Conservation (phyloP, 306 rosid species). For the Cucumis cinereus region DNA sequence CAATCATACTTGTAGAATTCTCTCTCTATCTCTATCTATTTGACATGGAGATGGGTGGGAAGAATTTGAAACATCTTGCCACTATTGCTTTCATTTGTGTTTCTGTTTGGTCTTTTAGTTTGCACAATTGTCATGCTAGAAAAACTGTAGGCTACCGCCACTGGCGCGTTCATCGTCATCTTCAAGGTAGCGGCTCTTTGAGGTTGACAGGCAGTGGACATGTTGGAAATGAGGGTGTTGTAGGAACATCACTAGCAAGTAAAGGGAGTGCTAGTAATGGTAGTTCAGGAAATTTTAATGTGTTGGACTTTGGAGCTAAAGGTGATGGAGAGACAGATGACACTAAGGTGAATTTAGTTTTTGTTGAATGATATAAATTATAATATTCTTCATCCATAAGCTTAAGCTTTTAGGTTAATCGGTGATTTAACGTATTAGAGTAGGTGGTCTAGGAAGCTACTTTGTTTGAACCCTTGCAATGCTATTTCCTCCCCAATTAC, state of each 20-base stretch:
- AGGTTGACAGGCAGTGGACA: not conserved
- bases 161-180: slow-evolving; percentile 9
- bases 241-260: slow-evolving; percentile 25
- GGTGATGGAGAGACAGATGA: slow-evolving; percentile 78
- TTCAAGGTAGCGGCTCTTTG: not conserved
- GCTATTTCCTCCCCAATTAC: too few relatives aligned
- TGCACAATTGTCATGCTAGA: slow-evolving; percentile 75
- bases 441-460: too few relatives aligned
- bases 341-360: slow-evolving; percentile 45
- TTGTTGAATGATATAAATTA: too few relatives aligned
- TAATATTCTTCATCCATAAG: too few relatives aligned
- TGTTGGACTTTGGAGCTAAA: slow-evolving; percentile 81
- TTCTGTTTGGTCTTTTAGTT: slow-evolving; percentile 57
- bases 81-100: slow-evolving; percentile 33
- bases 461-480: too few relatives aligned
- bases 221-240: slow-evolving; percentile 12
- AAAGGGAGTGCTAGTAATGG: slow-evolving; percentile 24
- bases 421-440: too few relatives aligned
- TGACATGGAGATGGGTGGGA: slow-evolving; percentile 37
- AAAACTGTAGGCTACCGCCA: slow-evolving; percentile 17
- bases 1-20: not conserved
- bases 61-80: slow-evolving; percentile 45
- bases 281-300: slow-evolving; percentile 38
- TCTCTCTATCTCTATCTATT: not conserved
- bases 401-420: too few relatives aligned